Evolutionary conservation across 2,329 filamentous ascomycete genomes (phyloP), one percentile per base, ranked within the genome.

Genomic region (Exophiala sideris): DNA sequence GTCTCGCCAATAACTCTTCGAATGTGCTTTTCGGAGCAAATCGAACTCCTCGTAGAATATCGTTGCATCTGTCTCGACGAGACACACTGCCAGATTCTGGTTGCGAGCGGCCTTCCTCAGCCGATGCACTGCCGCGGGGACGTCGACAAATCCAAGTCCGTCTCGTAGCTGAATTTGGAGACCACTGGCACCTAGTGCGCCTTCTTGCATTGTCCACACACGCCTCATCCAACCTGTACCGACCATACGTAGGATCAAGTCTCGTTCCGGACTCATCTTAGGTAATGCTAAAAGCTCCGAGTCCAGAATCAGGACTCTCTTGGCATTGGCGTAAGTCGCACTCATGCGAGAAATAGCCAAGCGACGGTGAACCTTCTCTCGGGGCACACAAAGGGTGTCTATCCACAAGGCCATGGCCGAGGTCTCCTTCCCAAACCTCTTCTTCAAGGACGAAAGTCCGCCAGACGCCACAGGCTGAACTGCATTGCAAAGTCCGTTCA

Each of bases 121-220:
- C 20, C 33, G 29, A 3, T 32, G 21, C 5, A 46, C 12, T 3
- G 34, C n/a, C 21, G 24, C 50, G 5, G 50, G 33, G 5, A 52
- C 12, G 11, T 47, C n/a, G 8, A 46, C 10, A 18, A 18, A 18
- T 18, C 16, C 16, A n/a, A 52, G 9, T 7, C 42, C 51, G 21
- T 54, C 46, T 11, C 16, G 32, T 9, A 49, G 18, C 32, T 48
- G 18, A 8, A 54, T 35, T n/a, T 54, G 45, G 2, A 54, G 51
- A 11, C 40, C 36, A 2, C 33, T 49, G 12, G 50, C 21, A 9
- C 51, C 52, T 1, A 55, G 29, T 5, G 48, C 47, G 10, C 67
- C 71, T 62, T 73, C 72, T 65, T 74, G 71, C 11, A 74, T 63
- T 0, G 72, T 74, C 73, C 71, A 75, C 1, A 73, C 61, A 4